These are phyloP conservation scores for Rhododendron molle DNA, from an alignment of 148 eudicot genomes.

Conservation along the genomic window DNA sequence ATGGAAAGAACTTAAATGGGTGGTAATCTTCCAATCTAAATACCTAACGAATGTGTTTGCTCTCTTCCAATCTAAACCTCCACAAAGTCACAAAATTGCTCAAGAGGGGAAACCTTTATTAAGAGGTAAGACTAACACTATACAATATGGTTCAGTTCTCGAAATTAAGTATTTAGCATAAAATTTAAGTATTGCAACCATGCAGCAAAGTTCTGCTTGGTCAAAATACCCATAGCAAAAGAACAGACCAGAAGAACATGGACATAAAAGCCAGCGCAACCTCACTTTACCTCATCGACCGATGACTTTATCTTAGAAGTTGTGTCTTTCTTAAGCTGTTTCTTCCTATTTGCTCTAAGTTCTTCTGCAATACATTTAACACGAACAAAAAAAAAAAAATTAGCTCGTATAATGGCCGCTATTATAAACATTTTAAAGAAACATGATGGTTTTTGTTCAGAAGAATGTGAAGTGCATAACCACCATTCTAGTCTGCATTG, in stretches of 20 bases:
- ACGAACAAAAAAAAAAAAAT: background rate
- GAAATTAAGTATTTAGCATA: too few species aligned
- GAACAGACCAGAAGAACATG: background rate
- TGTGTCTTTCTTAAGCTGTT: conserved; percentile 71
- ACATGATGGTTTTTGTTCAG: background rate
- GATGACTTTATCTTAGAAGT: conserved; percentile 77
- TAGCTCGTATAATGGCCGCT: background rate
- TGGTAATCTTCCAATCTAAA: too few species aligned
- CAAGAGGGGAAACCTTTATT: too few species aligned
- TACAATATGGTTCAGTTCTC: too few species aligned
- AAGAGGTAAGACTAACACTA: too few species aligned
- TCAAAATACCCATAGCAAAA: background rate
- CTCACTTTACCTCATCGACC: conserved; percentile 71
- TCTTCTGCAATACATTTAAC: conserved; percentile 51
- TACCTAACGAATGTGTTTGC: too few species aligned
- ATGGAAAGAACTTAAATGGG: too few species aligned
- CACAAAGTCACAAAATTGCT: too few species aligned
- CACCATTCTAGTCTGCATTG: background rate
- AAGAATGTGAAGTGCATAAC: background rate
- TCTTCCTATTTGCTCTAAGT: conserved; percentile 75
- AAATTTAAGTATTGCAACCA: too few species aligned
- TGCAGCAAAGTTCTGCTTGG: background rate
- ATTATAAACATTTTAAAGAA: too few species aligned
- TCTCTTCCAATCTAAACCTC: too few species aligned
- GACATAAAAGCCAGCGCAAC: background rate